Conservation (phyloP, 176 grass and related monocot genomes). For the Saccharum spontaneum region DNA sequence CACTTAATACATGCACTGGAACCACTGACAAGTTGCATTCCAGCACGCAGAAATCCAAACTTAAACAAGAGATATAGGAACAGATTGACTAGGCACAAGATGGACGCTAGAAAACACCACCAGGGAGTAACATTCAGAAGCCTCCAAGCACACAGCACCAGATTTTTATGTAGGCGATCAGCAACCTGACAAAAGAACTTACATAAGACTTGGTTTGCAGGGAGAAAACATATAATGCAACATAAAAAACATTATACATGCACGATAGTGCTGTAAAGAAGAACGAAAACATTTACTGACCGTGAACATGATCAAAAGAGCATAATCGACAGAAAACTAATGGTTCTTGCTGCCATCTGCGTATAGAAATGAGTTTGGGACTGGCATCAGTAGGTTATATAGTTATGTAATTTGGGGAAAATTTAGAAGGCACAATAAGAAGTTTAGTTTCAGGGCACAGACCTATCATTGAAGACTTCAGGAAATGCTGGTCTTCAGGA, state of each 20-base stretch:
- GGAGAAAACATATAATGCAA: neutral
- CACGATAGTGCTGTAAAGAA: neutral
- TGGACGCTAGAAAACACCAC: neutral
- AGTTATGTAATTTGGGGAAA: neutral
- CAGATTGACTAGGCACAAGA: neutral
- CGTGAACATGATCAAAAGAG: neutral
- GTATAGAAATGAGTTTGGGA: neutral
- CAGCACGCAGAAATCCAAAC: too few species aligned
- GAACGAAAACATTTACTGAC: neutral
- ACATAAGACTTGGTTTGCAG: neutral
- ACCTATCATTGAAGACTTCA: conserved; percentile 29
- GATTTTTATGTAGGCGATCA: neutral
- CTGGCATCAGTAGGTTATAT: neutral
- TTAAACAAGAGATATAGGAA: neutral
- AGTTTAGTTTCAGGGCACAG: neutral
- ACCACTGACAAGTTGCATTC: neutral
- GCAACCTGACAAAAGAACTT: neutral
- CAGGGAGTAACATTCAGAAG: neutral
- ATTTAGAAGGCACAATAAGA: neutral
- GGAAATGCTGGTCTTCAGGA: conserved; percentile 59
- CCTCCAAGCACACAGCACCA: neutral
- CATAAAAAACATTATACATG: neutral
- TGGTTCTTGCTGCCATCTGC: neutral
- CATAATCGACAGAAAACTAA: neutral
- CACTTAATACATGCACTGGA: neutral